Evolutionary conservation across 2,329 filamentous ascomycete genomes (phyloP).

Genomic region (Sporothrix euskadiensis): DNA sequence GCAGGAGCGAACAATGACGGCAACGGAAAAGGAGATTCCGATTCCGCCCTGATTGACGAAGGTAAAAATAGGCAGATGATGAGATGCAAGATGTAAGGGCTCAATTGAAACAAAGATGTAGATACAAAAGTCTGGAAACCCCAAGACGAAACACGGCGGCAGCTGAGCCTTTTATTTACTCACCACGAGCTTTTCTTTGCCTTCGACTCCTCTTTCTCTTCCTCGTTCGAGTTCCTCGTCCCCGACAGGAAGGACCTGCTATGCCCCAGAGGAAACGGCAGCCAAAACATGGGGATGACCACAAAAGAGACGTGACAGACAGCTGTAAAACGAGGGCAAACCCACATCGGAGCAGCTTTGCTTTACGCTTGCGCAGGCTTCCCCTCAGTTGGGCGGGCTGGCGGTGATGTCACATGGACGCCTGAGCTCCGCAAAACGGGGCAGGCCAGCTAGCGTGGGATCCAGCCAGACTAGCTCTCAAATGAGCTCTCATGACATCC

Average conservation of each 20-base stretch:
- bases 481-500: not conserved
- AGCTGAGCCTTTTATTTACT: conserved; percentile 10
- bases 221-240: not conserved
- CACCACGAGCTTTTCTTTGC: not conserved
- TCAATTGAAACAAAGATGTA: not conserved
- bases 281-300: conserved; percentile 6
- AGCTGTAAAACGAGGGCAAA: not conserved
- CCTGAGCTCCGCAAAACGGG: conserved; percentile 7
- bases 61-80: too few relatives aligned
- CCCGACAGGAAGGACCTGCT: conserved; percentile 9
- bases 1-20: not conserved
- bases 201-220: not conserved
- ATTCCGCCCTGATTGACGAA: not conserved
- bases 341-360: not conserved
- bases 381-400: not conserved
- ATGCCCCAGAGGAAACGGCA: conserved; percentile 11
- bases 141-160: not conserved
- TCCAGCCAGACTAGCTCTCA: too few relatives aligned
- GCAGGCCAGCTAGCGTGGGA: not conserved
- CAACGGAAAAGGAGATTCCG: not conserved
- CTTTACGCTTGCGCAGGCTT: not conserved
- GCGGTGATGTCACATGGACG: conserved; percentile 30
- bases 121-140: not conserved
- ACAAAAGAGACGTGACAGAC: not conserved
- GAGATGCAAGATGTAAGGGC: not conserved